Base-by-base conservation (phyloP, 208 protist species). In the Leishmania braziliensis region DNA sequence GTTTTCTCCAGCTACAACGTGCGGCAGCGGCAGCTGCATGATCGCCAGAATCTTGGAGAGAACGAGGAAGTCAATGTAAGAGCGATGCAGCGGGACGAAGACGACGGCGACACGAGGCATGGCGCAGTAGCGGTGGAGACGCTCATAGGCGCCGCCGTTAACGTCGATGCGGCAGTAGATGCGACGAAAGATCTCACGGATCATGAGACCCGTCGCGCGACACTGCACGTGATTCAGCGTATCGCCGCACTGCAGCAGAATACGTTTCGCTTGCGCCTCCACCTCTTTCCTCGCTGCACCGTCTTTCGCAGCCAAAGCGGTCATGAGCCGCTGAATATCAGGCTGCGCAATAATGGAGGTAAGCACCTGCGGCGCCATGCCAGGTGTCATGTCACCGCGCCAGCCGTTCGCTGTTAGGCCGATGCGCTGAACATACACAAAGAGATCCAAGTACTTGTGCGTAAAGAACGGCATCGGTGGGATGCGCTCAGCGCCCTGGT, bases 1-100 rank as follows among this genome's bases (percentile, higher is more conserved):
- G 68, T 96, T 91, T 63, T 98, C 95, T 20, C 95, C 95, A 8
- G 96, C 89, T 60, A 93, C 94, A 74, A 98, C 91, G 87, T 97
- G 95, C 12, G 95, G 94, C 16, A 88, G 77, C 2, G 94, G 83
- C 48, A 96, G 79, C 16, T 85, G 75, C 88, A 95, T 95, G 36
- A 82, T 82, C 3, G 88, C 84, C n/a, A 97, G 78, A 26, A 97
- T 18, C 83, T 97, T 96, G 9, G 92, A 92, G 78, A 98, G 70
- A 51, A 97, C 86, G n/a, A 97, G 80, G 81, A 98, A 98, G 81
- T 98, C 96, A 26, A 95, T 65, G 86, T 98, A 98, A 26, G 87
- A 93, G 75, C 94, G 89, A 73, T 98, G 95, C 10, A 91, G 85
- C 39, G 95, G 95, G 26, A 97, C 82, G 26, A 96, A 86, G 50